phyloP scores from a whole-genome alignment of 1,284 basidiomycete species.

The Sphaerobolus stellatus region DNA sequence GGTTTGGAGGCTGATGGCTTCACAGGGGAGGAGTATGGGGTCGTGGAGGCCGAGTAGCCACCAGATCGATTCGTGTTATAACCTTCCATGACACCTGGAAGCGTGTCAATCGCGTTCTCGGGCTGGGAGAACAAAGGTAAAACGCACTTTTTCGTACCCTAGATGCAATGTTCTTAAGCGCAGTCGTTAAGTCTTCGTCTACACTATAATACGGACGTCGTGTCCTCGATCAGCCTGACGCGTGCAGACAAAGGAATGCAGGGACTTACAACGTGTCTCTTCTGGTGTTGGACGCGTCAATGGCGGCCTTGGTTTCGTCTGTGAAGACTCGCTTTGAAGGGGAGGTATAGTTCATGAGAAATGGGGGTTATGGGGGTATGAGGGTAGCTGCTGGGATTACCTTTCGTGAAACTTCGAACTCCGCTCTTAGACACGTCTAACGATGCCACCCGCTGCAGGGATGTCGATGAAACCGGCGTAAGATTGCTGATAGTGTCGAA shows the following conservation, averaged over 20 bases:
- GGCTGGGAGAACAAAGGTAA: neutral
- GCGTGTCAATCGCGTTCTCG: constrained; percentile 6
- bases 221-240: neutral
- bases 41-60: neutral
- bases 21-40: constrained; percentile 5
- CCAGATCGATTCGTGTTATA: neutral
- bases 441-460: too few species aligned
- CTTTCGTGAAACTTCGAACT: too few species aligned
- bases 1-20: neutral
- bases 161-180: constrained; percentile 8
- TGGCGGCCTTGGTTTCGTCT: neutral
- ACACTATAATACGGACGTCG: neutral
- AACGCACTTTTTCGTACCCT: constrained; percentile 10
- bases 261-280: constrained; percentile 1
- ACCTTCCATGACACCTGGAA: constrained; percentile 12
- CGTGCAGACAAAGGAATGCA: neutral
- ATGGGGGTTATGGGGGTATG: too few species aligned
- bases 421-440: too few species aligned
- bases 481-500: too few species aligned
- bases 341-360: neutral
- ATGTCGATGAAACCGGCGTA: too few species aligned
- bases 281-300: constrained; percentile 6
- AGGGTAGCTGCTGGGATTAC: too few species aligned
- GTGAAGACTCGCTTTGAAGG: neutral
- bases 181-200: constrained; percentile 1